These are phyloP conservation scores for Yamadazyma atlantica DNA, from an alignment of 1,139 yeast genomes.

Conservation along the genomic window DNA sequence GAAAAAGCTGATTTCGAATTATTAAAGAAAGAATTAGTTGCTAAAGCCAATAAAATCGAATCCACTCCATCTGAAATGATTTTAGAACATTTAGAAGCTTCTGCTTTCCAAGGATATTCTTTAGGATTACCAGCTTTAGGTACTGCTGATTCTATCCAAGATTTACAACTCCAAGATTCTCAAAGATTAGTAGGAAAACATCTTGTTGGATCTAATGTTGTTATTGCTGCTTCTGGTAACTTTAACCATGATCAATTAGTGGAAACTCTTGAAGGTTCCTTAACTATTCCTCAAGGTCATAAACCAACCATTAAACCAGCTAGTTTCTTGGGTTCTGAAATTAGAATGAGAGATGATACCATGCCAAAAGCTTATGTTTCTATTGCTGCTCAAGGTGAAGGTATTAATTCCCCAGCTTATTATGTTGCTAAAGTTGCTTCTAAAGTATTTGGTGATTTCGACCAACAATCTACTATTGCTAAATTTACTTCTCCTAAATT, in stretches of 20 bases:
- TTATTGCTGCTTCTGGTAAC: slow-evolving; percentile 74
- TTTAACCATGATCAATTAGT: slow-evolving; percentile 67
- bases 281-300: slow-evolving; percentile 50
- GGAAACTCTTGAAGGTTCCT: slow-evolving; percentile 55
- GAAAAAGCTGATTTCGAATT: slow-evolving; percentile 35
- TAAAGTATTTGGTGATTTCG: slow-evolving; percentile 63
- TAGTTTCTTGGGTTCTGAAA: slow-evolving; percentile 78
- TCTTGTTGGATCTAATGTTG: slow-evolving; percentile 62
- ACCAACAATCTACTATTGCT: slow-evolving; percentile 52
- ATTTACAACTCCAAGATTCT: slow-evolving; percentile 59
- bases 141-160: slow-evolving; percentile 60
- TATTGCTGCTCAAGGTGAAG: slow-evolving; percentile 73
- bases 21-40: slow-evolving; percentile 36
- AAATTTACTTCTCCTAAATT: slow-evolving; percentile 82
- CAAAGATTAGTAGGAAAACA: slow-evolving; percentile 54
- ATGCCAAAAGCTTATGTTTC: slow-evolving; percentile 76
- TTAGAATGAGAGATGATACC: slow-evolving; percentile 85
- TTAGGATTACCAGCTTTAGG: slow-evolving; percentile 74
- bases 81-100: slow-evolving; percentile 70
- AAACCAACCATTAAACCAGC: slow-evolving; percentile 56
- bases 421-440: slow-evolving; percentile 74
- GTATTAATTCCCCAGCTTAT: slow-evolving; percentile 59
- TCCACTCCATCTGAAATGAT: slow-evolving; percentile 49
- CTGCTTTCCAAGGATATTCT: slow-evolving; percentile 84
- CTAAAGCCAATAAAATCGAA: slow-evolving; percentile 46